phyloP scores from a whole-genome alignment of 176 grass and related monocot genomes.

The Avena eriantha region DNA sequence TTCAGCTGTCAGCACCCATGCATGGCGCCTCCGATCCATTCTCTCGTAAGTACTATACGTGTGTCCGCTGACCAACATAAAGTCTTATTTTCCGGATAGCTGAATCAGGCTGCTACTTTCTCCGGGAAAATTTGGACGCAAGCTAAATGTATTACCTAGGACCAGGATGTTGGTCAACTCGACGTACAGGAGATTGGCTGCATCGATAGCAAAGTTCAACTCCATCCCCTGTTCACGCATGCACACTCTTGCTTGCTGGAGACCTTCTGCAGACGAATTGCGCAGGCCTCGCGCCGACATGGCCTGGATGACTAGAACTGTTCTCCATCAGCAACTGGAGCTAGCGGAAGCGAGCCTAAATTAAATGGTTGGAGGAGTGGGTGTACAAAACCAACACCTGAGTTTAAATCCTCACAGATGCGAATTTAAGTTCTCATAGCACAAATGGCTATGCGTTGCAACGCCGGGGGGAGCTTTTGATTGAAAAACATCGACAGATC shows the following conservation, averaged over 20 bases:
- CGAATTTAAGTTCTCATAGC: too few species aligned
- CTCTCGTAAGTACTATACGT: too few species aligned
- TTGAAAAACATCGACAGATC: too few species aligned
- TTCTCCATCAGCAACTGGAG: neutral
- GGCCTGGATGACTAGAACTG: neutral
- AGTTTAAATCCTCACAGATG: too few species aligned
- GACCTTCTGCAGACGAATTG: neutral
- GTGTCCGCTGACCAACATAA: neutral
- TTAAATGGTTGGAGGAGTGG: too few species aligned
- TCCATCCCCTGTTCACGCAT: too few species aligned
- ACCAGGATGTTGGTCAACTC: neutral
- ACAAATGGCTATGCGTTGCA: too few species aligned
- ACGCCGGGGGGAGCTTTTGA: too few species aligned
- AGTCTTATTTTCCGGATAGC: neutral
- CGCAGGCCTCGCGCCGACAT: neutral
- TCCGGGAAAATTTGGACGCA: neutral
- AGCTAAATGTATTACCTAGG: neutral
- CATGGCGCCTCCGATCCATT: neutral
- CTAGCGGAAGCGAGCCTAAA: too few species aligned
- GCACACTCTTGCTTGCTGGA: neutral
- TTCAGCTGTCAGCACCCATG: neutral
- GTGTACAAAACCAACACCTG: too few species aligned
- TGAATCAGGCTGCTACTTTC: neutral
- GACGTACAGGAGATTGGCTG: neutral
- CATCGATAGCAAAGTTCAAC: too few species aligned